phyloP scores from a whole-genome alignment of 2,329 filamentous ascomycete genomes.

The Laburnicola sp. region DNA sequence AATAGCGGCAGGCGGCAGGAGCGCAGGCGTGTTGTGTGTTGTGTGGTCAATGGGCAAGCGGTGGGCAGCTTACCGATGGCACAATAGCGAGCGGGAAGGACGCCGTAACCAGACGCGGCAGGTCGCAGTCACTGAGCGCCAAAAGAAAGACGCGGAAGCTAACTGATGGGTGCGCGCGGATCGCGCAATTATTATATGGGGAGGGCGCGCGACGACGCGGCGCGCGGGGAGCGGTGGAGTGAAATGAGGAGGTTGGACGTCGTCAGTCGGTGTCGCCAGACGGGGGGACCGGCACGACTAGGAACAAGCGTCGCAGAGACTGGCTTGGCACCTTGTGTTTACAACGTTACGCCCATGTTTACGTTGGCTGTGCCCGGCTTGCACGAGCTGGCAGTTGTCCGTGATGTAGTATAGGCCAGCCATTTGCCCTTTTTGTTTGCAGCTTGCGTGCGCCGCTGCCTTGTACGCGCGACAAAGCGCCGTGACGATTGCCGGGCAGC shows the following conservation, averaged over 20 bases:
- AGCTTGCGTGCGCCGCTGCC: not conserved
- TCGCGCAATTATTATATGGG: conserved; percentile 18
- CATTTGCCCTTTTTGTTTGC: not conserved
- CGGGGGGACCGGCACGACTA: conserved; percentile 8
- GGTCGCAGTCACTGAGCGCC: conserved; percentile 17
- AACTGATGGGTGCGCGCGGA: conserved; percentile 27
- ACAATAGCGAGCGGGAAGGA: not conserved
- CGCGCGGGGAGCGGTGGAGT: conserved; percentile 22
- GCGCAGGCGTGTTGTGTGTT: not conserved
- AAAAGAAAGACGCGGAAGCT: conserved; percentile 16
- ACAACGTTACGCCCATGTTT: not conserved
- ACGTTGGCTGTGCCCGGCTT: not conserved
- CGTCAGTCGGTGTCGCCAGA: conserved; percentile 10
- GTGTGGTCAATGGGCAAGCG: not conserved
- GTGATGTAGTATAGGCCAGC: not conserved
- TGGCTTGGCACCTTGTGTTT: conserved; percentile 5
- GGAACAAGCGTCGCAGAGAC: conserved; percentile 1
- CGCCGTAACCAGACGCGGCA: conserved; percentile 25
- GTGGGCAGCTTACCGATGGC: not conserved
- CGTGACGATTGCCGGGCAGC: not conserved
- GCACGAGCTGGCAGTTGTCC: not conserved
- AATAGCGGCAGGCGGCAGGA: not conserved
- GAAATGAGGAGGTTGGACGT: conserved; percentile 41
- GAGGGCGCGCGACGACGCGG: conserved; percentile 27
- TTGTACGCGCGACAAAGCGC: not conserved